Percentiles rank a stretch among this genome's conserved stretches.
phyloP scores from a whole-genome alignment of 2,329 filamentous ascomycete genomes.

The Colletotrichum phormii region DNA sequence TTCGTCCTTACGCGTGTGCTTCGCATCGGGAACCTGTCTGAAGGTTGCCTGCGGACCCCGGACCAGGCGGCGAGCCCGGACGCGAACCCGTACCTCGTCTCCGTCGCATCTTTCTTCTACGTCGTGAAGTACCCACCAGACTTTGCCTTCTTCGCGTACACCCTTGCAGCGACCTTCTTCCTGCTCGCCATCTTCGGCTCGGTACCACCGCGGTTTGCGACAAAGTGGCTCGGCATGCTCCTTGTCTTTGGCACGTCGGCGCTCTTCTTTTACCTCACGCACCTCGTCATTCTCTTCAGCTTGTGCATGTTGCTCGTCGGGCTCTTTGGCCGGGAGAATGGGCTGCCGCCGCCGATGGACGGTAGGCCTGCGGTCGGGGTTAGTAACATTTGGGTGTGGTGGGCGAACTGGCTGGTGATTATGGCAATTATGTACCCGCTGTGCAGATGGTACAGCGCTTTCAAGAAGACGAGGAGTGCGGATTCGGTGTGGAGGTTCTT shows the following conservation, averaged over 20 bases:
- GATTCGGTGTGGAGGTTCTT: conserved; percentile 62
- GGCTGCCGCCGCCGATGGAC: conserved; percentile 40
- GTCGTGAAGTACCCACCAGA: conserved; percentile 60
- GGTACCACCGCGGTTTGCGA: conserved; percentile 45
- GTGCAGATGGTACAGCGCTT: conserved; percentile 54
- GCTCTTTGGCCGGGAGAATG: conserved; percentile 50
- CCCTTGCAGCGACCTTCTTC: conserved; percentile 52
- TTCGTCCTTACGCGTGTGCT: conserved; percentile 56
- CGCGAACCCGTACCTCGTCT: conserved; percentile 55
- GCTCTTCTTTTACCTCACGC: conserved; percentile 58
- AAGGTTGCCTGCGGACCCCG: conserved; percentile 53
- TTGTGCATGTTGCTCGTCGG: conserved; percentile 41
- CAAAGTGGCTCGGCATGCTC: conserved; percentile 47
- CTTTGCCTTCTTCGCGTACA: conserved; percentile 57
- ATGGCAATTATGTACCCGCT: conserved; percentile 55
- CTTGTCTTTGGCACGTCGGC: conserved; percentile 58
- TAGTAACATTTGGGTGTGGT: conserved; percentile 51
- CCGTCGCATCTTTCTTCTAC: conserved; percentile 57
- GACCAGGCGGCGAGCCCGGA: conserved; percentile 46
- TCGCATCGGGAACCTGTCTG: conserved; percentile 57
- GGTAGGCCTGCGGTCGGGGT: conserved; percentile 46
- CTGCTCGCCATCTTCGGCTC: conserved; percentile 51
- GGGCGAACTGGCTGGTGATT: conserved; percentile 48
- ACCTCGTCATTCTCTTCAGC: conserved; percentile 49
- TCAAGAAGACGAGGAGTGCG: conserved; percentile 54